These are phyloP conservation scores for Porcisia deanei DNA, from an alignment of 208 protist genomes.

Conservation along the genomic window DNA sequence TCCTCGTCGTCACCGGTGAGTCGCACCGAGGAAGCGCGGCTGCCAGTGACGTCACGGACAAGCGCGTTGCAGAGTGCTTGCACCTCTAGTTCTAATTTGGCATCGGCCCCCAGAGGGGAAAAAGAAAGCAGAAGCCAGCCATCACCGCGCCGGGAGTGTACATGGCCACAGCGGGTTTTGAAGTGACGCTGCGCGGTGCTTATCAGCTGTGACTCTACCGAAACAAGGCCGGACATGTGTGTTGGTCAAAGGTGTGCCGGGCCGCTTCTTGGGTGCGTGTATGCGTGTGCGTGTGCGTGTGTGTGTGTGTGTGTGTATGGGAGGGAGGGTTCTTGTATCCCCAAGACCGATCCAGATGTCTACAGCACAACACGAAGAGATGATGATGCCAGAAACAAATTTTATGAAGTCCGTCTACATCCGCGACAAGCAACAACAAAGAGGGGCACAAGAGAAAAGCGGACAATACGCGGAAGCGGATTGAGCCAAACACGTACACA, in stretches of 20 bases:
- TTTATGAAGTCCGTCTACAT: background rate
- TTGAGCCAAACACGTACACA: background rate
- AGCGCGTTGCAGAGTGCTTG: conserved; percentile 76
- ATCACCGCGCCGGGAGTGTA: conserved; percentile 71
- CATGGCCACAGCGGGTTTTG: conserved; percentile 62
- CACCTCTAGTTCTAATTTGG: conserved; percentile 59
- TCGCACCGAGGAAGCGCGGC: conserved; percentile 42
- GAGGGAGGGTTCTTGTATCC: background rate
- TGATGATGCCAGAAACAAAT: conserved; percentile 6
- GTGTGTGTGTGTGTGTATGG: background rate
- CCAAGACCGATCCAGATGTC: no score
- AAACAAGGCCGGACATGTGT: conserved; percentile 49
- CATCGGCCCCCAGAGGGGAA: conserved; percentile 36
- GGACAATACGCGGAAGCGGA: background rate
- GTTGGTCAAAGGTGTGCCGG: background rate
- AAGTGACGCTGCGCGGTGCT: conserved; percentile 89
- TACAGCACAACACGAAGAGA: background rate
- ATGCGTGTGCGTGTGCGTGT: background rate
- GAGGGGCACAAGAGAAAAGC: background rate
- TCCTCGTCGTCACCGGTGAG: conserved; percentile 70
- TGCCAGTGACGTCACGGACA: conserved; percentile 77
- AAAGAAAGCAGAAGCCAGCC: conserved; percentile 81
- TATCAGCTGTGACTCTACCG: conserved; percentile 77
- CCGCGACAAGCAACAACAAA: background rate
- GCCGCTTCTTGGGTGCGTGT: background rate